Evolutionary conservation across 306 rosid species (phyloP).

Genomic region (Psophocarpus tetragonolobus): DNA sequence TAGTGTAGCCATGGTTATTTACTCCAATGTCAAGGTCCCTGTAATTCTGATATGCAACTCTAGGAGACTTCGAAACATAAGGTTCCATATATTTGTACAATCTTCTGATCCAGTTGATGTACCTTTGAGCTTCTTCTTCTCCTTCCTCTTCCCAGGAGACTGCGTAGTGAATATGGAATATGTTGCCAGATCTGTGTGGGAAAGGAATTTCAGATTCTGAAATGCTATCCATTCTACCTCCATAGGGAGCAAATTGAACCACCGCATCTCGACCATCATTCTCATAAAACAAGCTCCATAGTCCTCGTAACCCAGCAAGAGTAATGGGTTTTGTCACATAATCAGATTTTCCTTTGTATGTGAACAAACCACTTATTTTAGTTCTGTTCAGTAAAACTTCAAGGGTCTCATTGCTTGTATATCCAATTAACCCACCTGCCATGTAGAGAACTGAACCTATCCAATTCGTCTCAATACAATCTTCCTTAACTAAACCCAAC

Average conservation of each 20-base stretch:
- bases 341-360: conserved; percentile 41
- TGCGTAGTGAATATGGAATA: not conserved
- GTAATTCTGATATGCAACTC: conserved; percentile 24
- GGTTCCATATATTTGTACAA: conserved; percentile 25
- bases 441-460: not conserved
- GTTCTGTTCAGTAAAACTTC: conserved; percentile 30
- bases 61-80: conserved; percentile 32
- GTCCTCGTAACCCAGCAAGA: conserved; percentile 25
- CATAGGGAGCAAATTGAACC: conserved; percentile 31
- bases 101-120: conserved; percentile 25
- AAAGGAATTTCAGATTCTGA: conserved; percentile 33
- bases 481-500: conserved; percentile 24
- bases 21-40: conserved; percentile 27
- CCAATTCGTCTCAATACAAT: too few relatives aligned
- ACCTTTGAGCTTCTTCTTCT: conserved; percentile 5
- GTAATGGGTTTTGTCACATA: conserved; percentile 32
- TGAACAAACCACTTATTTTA: not conserved
- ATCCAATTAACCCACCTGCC: too few relatives aligned
- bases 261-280: not conserved
- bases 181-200: conserved; percentile 35
- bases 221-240: conserved; percentile 41
- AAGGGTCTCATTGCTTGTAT: not conserved
- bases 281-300: conserved; percentile 35
- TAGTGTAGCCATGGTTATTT: conserved; percentile 1
- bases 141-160: conserved; percentile 32